Base-by-base conservation (phyloP, 2,329 filamentous ascomycete species). In the Ceratocystis lukuohia region DNA sequence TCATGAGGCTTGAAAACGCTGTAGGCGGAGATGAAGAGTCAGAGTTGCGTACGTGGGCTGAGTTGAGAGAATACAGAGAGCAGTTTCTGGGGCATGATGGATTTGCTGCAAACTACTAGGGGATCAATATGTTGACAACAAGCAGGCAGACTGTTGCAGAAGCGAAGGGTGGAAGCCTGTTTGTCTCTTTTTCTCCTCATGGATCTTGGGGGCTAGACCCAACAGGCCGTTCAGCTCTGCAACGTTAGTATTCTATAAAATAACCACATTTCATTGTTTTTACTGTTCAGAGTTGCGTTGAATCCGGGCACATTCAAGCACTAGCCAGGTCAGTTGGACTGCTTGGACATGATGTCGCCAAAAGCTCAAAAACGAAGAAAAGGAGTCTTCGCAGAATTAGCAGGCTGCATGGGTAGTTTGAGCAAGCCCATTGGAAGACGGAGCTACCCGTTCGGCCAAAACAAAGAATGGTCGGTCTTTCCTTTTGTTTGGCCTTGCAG, bases 71-170 rank as follows among this genome's bases (percentile, higher is more conserved):
- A 25, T 66, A 66, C 45, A 45, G 64, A 28, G 67, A 64, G 56
- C 64, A 68, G 62, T 66, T 68, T 64, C 48, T 68, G 8, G 65
- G 66, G 33, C 66, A 68, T 65, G 66, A 64, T n/a, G 66, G 66
- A 12, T 68, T 68, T 66, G 57, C 64, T 5, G 64, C 63, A n/a
- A 68, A 68, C 50, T 68, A 68, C 30, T 68, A 44, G 33, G 33
- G 44, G 61, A 1, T 20, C 12, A 22, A 45, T 63, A 6, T 37
- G 2, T 62, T 37, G 59, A 22, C 20, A 44, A 30, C 22, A 28
- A 45, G 30, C 15, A 22, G 41, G 37, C 61, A 20, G 25, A 20
- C 5, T 20, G 22, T 20, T n/a, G 20, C 10, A 10, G 28, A 22
- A 17, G 22, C 20, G 62, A 17, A 30, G 62, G 28, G n/a, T 15